Conservation (phyloP, 176 grass and related monocot species). For the Rhynchospora pubera region DNA sequence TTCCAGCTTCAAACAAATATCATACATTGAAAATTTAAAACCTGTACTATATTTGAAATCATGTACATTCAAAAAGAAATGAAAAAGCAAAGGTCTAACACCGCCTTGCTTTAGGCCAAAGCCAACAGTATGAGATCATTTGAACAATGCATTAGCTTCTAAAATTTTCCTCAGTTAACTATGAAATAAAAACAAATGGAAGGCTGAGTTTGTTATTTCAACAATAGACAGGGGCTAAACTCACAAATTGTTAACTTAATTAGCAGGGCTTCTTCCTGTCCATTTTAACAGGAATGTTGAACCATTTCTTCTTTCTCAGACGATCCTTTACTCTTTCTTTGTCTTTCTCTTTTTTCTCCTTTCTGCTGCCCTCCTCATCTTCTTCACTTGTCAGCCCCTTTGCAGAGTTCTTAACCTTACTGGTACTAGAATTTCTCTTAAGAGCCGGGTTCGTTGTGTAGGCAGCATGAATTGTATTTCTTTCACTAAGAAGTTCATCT, state of each 20-base stretch:
- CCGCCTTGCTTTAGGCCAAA: neutral
- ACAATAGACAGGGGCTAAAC: neutral
- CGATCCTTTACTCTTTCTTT: slow-evolving; percentile 50
- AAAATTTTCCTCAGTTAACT: slow-evolving; percentile 14
- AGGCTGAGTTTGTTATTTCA: neutral
- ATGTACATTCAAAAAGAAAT: neutral
- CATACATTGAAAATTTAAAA: neutral
- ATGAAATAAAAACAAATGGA: neutral
- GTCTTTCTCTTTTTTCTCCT: slow-evolving; percentile 55
- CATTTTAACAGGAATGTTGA: slow-evolving; percentile 85
- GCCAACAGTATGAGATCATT: neutral
- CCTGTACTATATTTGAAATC: neutral
- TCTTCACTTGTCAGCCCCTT: slow-evolving; percentile 37
- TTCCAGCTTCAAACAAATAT: neutral
- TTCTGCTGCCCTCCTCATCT: slow-evolving; percentile 26
- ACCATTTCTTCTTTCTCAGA: slow-evolving; percentile 68
- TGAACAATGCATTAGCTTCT: neutral
- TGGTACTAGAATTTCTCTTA: slow-evolving; percentile 64
- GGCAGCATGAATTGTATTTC: slow-evolving; percentile 72
- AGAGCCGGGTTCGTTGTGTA: slow-evolving; percentile 63
- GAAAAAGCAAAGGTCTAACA: neutral
- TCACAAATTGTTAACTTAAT: slow-evolving; percentile 33
- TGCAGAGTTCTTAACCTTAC: slow-evolving; percentile 45
- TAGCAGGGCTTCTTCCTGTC: slow-evolving; percentile 83
- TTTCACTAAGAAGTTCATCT: slow-evolving; percentile 71